Evolutionary conservation across 106 monocot genomes (phyloP).

Genomic region (Dendrobium officinale): DNA sequence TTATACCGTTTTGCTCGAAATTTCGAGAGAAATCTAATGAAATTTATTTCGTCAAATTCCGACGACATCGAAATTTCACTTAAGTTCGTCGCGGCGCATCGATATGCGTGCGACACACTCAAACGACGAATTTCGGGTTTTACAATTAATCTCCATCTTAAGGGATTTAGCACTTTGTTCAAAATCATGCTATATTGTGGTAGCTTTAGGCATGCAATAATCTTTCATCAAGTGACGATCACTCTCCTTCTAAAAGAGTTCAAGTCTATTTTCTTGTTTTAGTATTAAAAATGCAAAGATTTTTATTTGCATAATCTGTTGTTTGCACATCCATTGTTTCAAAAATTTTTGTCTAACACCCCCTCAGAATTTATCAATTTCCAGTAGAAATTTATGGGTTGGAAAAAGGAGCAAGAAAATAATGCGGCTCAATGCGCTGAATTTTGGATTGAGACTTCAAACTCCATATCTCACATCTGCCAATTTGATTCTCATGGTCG

Average conservation of each 20-base stretch:
- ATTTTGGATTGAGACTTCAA: slow-evolving; percentile 25
- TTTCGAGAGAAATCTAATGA: no score
- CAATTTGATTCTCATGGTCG: slow-evolving; percentile 15
- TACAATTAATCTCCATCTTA: background rate
- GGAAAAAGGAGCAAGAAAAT: slow-evolving; percentile 11
- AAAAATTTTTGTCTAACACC: background rate
- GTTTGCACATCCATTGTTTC: background rate
- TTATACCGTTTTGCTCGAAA: no score
- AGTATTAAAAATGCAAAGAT: background rate
- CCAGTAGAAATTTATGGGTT: slow-evolving; percentile 5
- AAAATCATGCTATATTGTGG: background rate
- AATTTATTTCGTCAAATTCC: no score
- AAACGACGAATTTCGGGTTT: no score
- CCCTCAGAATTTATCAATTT: background rate
- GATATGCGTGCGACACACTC: no score
- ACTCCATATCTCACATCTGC: slow-evolving; percentile 15
- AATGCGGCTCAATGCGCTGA: background rate
- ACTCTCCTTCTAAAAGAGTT: background rate
- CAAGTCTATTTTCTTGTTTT: background rate
- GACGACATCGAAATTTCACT: no score
- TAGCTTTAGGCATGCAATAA: no score
- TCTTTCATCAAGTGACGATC: background rate
- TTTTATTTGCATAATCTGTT: background rate
- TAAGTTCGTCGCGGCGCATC: no score
- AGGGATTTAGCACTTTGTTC: background rate